phyloP scores from a whole-genome alignment of 768 basidiomycete genomes.

The Tylopilus vinaceipallidus region DNA sequence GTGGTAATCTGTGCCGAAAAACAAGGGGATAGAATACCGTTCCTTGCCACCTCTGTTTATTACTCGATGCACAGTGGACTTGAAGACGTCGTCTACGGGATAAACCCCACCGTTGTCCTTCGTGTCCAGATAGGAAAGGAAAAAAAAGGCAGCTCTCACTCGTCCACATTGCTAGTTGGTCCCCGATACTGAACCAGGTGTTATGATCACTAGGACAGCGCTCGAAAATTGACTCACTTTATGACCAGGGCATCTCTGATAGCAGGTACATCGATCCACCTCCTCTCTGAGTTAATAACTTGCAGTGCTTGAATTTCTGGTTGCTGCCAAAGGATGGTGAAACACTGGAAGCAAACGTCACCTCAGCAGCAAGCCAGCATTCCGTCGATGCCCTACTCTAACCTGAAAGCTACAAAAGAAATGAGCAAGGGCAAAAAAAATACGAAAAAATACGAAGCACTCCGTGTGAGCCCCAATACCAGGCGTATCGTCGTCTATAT shows the following conservation, averaged over 20 bases:
- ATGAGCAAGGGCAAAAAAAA: not conserved
- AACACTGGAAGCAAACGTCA: constrained; percentile 48
- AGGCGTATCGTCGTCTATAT: constrained; percentile 58
- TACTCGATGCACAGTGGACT: constrained; percentile 85
- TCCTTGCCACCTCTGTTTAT: constrained; percentile 67
- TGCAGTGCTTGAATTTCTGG: constrained; percentile 73
- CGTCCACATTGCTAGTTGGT: constrained; percentile 88
- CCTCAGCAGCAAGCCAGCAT: not conserved
- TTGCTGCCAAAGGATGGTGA: constrained; percentile 86
- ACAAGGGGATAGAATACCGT: constrained; percentile 87
- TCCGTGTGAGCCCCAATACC: constrained; percentile 85
- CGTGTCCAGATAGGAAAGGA: not conserved
- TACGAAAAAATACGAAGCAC: constrained; percentile 32
- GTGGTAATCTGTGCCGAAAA: constrained; percentile 89
- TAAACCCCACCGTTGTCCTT: too few relatives aligned
- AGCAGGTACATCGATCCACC: constrained; percentile 82
- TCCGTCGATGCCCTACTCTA: not conserved
- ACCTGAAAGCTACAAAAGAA: constrained; percentile 41
- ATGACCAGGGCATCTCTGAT: constrained; percentile 81
- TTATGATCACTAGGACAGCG: constrained; percentile 23
- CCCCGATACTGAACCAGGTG: constrained; percentile 59
- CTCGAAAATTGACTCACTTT: constrained; percentile 52
- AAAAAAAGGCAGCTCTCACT: constrained; percentile 44
- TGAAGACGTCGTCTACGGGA: constrained; percentile 77
- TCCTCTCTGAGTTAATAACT: constrained; percentile 69